Evolutionary conservation across 2,329 filamentous ascomycete genomes (phyloP), one percentile per base, ranked within the genome.

Genomic region (Trichophyton simii): DNA sequence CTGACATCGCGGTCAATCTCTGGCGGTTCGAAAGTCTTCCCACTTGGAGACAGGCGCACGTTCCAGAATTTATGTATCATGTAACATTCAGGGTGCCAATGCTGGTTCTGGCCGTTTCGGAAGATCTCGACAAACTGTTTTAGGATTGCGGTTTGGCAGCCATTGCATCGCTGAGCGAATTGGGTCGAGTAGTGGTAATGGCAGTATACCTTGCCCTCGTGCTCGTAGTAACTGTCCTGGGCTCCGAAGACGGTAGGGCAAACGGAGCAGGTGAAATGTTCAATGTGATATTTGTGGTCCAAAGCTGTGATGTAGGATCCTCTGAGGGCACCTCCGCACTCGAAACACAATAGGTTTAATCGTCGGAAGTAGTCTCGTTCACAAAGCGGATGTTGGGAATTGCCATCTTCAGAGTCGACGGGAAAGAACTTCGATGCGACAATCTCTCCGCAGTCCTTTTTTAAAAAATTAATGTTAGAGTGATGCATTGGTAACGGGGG

Each of bases 31-130:
- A 78, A 70, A 9, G 75, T 71, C 62, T 85, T 80, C 46, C 81
- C 80, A 9, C 82, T 79, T 28, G 85, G 81, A 9, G 85, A 84
- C 42, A 99, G 79, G 59, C 94, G 86, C 63, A 99, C 94, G 72
- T 97, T 99, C 94, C 94, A 99, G 75, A 97, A 99, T 71, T 99
- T 99, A 78, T 99, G 94, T 65, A 99, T 99, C 94, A 99, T 99
- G 76, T 99, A 99, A 75, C 94, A 99, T 75, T 99, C 94, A 1
- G 94, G 94, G 72, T 99, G 94, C 94, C 94, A 99, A 73, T 99
- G 94, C 71, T 99, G 94, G 71, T 97, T 96, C 72, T 96, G 89
- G 1, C 92, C 92, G 74, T 97, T 97, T 68, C 94, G 87, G 76
- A 91, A 99, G 64, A 99, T 97, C 75, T 99, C 94, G 64, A 99